phyloP scores from a whole-genome alignment of 108 stramenopile species.

The Cyclostephanos tholiformis region DNA sequence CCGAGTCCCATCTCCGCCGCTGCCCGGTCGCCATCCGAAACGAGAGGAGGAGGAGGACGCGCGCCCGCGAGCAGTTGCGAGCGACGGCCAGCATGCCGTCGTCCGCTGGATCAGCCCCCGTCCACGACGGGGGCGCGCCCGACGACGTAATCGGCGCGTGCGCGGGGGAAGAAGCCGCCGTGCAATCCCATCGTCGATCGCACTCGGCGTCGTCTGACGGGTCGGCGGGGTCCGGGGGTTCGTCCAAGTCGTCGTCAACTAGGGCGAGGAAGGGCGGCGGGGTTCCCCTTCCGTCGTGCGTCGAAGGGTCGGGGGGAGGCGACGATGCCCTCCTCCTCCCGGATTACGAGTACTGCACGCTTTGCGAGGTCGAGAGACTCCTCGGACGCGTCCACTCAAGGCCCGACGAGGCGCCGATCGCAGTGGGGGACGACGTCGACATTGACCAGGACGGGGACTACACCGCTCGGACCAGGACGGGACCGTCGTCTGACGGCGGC shows the following conservation, averaged over 20 bases:
- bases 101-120: no score
- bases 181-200: constrained; percentile 18
- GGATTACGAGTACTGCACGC: constrained; percentile 68
- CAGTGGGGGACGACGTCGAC: not conserved
- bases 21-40: constrained; percentile 59
- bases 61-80: constrained; percentile 38
- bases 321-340: not conserved
- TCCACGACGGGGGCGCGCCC: constrained; percentile 15
- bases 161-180: not conserved
- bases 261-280: constrained; percentile 27
- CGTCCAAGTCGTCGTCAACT: constrained; percentile 9
- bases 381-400: constrained; percentile 64
- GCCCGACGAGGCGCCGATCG: constrained; percentile 21
- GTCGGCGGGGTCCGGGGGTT: constrained; percentile 3
- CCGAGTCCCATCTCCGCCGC: constrained; percentile 60
- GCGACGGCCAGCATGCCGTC: constrained; percentile 28
- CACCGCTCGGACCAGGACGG: not conserved
- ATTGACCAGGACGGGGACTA: not conserved
- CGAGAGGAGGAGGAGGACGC: constrained; percentile 27
- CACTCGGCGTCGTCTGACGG: constrained; percentile 14
- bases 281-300: not conserved
- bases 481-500: not conserved
- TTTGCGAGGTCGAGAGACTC: constrained; percentile 80
- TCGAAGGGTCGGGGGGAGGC: constrained; percentile 11
- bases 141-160: not conserved